Base-by-base conservation (phyloP, 441 rosid species). In the Erodium texanum region DNA sequence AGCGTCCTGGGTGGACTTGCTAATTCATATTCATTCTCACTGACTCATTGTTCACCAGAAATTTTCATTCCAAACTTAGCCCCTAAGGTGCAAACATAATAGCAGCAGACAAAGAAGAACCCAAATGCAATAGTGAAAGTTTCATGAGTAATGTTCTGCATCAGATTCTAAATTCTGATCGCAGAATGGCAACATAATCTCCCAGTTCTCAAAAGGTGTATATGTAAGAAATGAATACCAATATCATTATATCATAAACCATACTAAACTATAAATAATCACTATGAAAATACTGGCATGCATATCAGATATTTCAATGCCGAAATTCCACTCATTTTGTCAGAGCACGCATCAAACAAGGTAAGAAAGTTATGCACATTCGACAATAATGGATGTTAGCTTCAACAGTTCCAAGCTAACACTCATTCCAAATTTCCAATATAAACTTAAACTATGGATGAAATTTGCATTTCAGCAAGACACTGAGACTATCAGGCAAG, bases 1-100 rank as follows among this genome's bases (percentile, higher is more conserved):
- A 22, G 34, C 16, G 34, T 61, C 16, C 64, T 11, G 12, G 12
- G 27, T 16, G 18, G 24, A 38, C 22, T 18, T 54, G 61, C 61
- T 52, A 18, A 54, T 24, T 54, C 61, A 54, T 50, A 50, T 54
- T 54, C 61, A 54, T 54, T 45, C 61, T 18, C 61, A 54, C 20
- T 54, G 61, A 12, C 61, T 18, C 61, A 54, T 9, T 54, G 61
- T 10, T 19, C 23, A 6, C 8, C 61, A 18, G 61, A 19, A 52
- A 3, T n/a, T 52, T n/a, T 15, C 58, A 16, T 6, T n/a, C 58
- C 19, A 52, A 54, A 18, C 23, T 54, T 16, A 54, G 22, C 10
- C 59, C 23, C 59, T 52, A 52, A 52, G 59, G 59, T 18, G 22
- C 59, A 16, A 16, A 18, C 10, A 18, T 16, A 54, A 54, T 54